Conservation (phyloP, 1,284 basidiomycete genomes). For the Boletus smithii region DNA sequence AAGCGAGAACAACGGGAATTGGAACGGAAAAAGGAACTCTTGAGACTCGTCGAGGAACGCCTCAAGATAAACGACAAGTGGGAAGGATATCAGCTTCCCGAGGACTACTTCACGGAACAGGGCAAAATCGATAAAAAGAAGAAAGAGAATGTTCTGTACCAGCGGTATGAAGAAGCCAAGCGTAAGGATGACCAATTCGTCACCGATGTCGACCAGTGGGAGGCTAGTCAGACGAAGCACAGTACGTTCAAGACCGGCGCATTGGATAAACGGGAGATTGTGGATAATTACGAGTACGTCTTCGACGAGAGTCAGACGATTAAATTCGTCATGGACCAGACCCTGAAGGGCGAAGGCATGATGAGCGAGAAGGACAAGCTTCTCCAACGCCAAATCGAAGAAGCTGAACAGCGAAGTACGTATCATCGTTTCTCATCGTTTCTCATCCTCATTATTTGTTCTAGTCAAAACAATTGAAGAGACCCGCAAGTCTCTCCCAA, state of each 20-base stretch:
- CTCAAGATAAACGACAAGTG: constrained; percentile 90
- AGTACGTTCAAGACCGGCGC: constrained; percentile 89
- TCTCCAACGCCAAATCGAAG: constrained; percentile 85
- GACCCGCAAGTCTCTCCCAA: constrained; percentile 87
- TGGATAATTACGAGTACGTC: constrained; percentile 93
- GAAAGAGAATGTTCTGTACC: constrained; percentile 90
- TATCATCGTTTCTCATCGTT: constrained; percentile 9
- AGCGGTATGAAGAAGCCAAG: constrained; percentile 91
- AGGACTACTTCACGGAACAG: constrained; percentile 97
- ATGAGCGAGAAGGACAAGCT: constrained; percentile 87
- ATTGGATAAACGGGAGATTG: constrained; percentile 77
- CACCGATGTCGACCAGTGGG: constrained; percentile 96
- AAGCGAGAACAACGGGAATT: constrained; percentile 80
- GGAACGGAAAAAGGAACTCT: constrained; percentile 89
- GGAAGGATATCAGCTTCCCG: constrained; percentile 92
- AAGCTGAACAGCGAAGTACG: constrained; percentile 86
- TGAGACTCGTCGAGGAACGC: constrained; percentile 90
- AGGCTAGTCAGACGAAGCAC: constrained; percentile 86
- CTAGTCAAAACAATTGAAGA: constrained; percentile 85
- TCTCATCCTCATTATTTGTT: constrained; percentile 11
- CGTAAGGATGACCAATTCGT: constrained; percentile 88
- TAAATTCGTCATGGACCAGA: constrained; percentile 87
- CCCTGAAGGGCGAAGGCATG: constrained; percentile 62
- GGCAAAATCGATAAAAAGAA: constrained; percentile 98
- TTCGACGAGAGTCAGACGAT: constrained; percentile 98